Evolutionary conservation across 495 filamentous ascomycete genomes (phyloP), one percentile per base, ranked within the genome.

Genomic region (Letharia columbiana): DNA sequence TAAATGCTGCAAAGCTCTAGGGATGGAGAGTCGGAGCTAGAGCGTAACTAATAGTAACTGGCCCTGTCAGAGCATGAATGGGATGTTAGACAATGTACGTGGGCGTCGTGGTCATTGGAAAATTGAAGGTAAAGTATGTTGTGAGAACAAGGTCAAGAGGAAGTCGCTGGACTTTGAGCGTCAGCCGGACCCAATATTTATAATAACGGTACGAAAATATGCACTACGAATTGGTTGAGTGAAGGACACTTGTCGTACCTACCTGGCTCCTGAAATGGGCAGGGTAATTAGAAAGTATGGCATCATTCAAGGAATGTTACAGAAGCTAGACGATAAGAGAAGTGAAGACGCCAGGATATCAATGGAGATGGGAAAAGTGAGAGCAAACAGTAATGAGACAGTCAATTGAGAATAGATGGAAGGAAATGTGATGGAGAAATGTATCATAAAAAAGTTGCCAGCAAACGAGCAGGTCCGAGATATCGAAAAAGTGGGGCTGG

Each of bases 351-450:
- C 44, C 37, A 31, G 50, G 49, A 20, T 50, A 41, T 6, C 12
- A 39, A 49, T 35, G 6, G 39, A 20, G 33, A 61, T 44, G 39
- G 39, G 42, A 60, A 37, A 49, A 18, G 58, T 44, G 40, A 17
- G 11, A 42, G 20, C 20, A 40, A 61, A 41, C n/a, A 23, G 5
- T 4, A 61, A 41, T 61, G 37, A 44, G 58, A 44, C 41, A 61
- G 9, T 44, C 9, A 23, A 41, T 23, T 31, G 35, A 35, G 33
- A 54, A 61, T 10, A 20, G 33, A 61, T 17, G 57, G 17, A 61
- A 52, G 58, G 35, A 61, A 61, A 66, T 60, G 47, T 61, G 58
- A 61, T 50, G 57, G 64, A 66, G 23, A 35, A 4, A 15, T 31
- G 17, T 56, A 35, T 56, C 28, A 56, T 17, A 56, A 56, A 56